Base-by-base conservation (phyloP, 495 filamentous ascomycete species). In the Terfezia boudieri region DNA sequence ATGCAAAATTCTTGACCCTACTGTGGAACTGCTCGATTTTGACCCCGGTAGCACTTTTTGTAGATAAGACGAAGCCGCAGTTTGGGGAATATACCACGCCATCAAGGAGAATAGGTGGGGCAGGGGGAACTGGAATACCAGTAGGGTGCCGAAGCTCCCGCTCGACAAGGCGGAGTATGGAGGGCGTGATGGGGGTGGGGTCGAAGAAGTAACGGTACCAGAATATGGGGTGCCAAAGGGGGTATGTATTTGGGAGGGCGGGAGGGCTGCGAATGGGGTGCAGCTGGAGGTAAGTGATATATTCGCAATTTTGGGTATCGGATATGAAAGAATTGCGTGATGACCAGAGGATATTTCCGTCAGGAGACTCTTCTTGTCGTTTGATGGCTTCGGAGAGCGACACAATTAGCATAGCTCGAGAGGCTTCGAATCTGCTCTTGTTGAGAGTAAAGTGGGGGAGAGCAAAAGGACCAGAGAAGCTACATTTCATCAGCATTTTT, bases 51-150 rank as follows among this genome's bases (percentile, higher is more conserved):
- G 83, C 77, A 0, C 84, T 83, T 66, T 90, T 87, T 6, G 83
- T 85, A 62, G 90, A 82, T n/a, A 98, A 75, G 37, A 92, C 78
- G 61, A 86, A 89, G 9, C 82, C 84, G 64, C 90, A 98, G 64
- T 94, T 89, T 16, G 90, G 90, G 17, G 89, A 95, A 67, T 87
- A 98, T 14, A 90, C 74, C 0, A 92, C 73, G 50, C 84, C 79
- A 9, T 85, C 90, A 76, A 94, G 85, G 52, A 75, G 73, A 36
- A 95, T 75, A 6, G 72, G 70, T 14, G 90, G 86, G 26, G 78
- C 71, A 9, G 67, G 60, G 12, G 78, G 77, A 49, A 82, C 71
- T 4, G 82, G 79, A n/a, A 79, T 81, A 1, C 90, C 90, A 52
- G 80, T 83, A 4, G 89, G 89, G 60, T 76, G 83, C 41, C 88